Evolutionary conservation across 164 flowering plant species (phyloP).

Genomic region (Tetrastigma voinierianum): DNA sequence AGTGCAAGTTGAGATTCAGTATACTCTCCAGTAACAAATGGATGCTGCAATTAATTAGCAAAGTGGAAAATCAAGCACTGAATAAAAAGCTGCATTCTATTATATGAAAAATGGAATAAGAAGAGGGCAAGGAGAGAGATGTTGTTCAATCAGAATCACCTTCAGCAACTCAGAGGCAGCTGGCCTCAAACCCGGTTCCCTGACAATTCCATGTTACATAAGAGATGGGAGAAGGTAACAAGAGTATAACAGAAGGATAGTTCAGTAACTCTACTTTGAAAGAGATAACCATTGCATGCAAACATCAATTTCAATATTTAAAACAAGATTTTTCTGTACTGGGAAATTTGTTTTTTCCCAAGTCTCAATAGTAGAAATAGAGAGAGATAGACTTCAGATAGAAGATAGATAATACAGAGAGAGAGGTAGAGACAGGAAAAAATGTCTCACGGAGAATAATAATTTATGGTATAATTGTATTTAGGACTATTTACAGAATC

Average conservation of each 20-base stretch:
- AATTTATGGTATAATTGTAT: too few relatives aligned
- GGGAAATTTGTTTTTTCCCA: background rate
- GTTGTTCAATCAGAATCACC: slow-evolving; percentile 22
- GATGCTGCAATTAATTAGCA: slow-evolving; percentile 38
- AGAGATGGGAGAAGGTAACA: background rate
- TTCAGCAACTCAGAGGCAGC: slow-evolving; percentile 40
- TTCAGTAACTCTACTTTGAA: too few relatives aligned
- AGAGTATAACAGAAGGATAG: too few relatives aligned
- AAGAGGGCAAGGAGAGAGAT: background rate
- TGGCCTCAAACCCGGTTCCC: slow-evolving; percentile 47
- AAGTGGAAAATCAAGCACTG: background rate
- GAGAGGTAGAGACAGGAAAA: too few relatives aligned
- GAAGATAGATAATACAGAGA: too few relatives aligned
- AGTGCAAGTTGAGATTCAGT: slow-evolving; percentile 14
- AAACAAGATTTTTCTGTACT: background rate
- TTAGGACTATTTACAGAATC: background rate
- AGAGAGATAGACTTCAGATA: too few relatives aligned
- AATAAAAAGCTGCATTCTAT: background rate
- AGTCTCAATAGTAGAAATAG: too few relatives aligned
- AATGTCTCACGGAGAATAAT: too few relatives aligned
- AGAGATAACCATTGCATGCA: too few relatives aligned
- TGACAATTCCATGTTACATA: slow-evolving; percentile 13
- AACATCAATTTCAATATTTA: background rate
- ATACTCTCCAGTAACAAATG: slow-evolving; percentile 36
- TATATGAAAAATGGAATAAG: background rate